A percentile compares a stretch with the other conserved stretches of the same genome.
Evolutionary conservation across 306 rosid genomes (phyloP).

Genomic region (Medicago ruthenica): DNA sequence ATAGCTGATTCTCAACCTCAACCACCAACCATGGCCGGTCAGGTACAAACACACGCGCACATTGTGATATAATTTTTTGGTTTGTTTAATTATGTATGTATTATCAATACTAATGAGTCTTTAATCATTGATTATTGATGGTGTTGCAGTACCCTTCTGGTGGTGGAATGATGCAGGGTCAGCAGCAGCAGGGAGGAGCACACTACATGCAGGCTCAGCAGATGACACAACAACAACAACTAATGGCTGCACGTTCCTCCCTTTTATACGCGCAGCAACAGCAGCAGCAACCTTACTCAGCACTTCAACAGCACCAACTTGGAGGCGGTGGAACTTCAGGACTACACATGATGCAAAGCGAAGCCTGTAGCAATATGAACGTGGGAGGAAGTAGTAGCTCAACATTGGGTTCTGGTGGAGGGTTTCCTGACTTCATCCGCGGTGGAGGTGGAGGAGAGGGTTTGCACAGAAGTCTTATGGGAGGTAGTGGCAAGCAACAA

Average conservation of each 20-base stretch:
- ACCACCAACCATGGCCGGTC: conserved; percentile 81
- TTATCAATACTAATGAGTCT: neutral
- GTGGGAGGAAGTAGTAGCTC: conserved; percentile 58
- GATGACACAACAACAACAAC: conserved; percentile 83
- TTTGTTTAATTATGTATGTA: neutral
- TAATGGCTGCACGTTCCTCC: conserved; percentile 93
- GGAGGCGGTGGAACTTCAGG: conserved; percentile 63
- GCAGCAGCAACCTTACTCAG: conserved; percentile 72
- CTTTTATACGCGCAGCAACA: conserved; percentile 78
- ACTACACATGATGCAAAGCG: conserved; percentile 80
- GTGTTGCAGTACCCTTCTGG: conserved; percentile 67
- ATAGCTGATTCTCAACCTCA: conserved; percentile 99
- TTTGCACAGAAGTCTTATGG: conserved; percentile 67
- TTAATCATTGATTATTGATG: neutral
- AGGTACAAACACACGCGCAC: conserved; percentile 56
- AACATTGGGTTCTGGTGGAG: conserved; percentile 59
- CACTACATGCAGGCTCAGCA: conserved; percentile 92
- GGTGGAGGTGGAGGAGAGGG: conserved; percentile 62
- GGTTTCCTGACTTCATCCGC: conserved; percentile 75
- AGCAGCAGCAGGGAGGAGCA: conserved; percentile 52
- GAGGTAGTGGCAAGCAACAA: conserved; percentile 82
- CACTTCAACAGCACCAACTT: conserved; percentile 74
- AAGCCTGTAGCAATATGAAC: conserved; percentile 53
- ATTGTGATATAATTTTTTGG: conserved; percentile 1
- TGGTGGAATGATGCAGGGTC: conserved; percentile 69